Evolutionary conservation across 768 basidiomycete genomes (phyloP), one percentile per base, ranked within the genome.

Genomic region (Coprinopsis sp.): DNA sequence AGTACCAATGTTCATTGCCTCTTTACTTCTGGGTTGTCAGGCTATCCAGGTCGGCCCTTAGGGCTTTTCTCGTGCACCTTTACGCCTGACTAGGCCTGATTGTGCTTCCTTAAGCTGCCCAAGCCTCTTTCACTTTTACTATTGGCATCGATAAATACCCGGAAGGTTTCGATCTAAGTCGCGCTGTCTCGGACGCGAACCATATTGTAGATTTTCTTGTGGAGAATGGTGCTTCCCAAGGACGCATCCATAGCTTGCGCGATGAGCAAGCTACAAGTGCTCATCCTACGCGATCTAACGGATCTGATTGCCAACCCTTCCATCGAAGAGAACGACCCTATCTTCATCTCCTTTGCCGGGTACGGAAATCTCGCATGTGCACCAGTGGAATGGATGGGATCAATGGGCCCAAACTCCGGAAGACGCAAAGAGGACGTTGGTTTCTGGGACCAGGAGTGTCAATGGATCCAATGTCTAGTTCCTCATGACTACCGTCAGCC

Each of bases 301-400:
- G 74, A 78, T 49, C 69, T 84, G 31, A 63, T 74, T 46, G 72
- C 74, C 54, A 79, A 84, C 54, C 60, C 71, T 3, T 58, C 57
- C 23, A 79, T 84, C 44, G 64, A 71, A 33, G 58, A 57, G 21
- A 80, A 74, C 27, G 77, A 82, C 48, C 76, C 82, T 24, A 69
- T 84, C 28, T 55, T 84, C 49, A 60, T 84, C 42, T 84, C 78
- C 52, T 84, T 79, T 54, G 78, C 82, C 24, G 82, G 82, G 13
- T 81, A 84, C 53, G 82, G 82, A 16, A 75, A 73, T 51, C 68
- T 63, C 41, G 55, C 76, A 28, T 58, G 64, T 23, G 71, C 76
- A 10, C 81, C 81, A 38, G 58, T 59, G 29, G 74, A 69, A 38
- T 82, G 81, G 81, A 67, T 64, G 24, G 63, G 66, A 49, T 61